Evolutionary conservation across 352 stramenopile genomes (phyloP).

Genomic region (Globisporangium abappressorium): DNA sequence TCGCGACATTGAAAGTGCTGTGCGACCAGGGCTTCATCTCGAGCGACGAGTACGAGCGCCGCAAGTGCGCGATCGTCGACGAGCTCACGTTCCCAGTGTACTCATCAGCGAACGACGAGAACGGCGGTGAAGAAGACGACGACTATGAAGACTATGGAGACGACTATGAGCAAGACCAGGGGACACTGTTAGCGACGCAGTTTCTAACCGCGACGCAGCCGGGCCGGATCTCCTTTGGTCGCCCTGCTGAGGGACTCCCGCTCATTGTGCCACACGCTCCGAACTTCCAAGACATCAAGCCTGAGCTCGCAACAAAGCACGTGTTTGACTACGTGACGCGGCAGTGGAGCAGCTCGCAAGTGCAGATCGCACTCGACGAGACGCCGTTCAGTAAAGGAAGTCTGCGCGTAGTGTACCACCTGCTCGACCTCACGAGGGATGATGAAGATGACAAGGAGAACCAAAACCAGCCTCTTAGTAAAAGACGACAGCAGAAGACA

Average conservation of each 20-base stretch:
- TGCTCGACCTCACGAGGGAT: conserved; percentile 50
- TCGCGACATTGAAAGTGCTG: conserved; percentile 70
- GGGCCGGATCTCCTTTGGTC: conserved; percentile 22
- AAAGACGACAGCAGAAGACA: not conserved
- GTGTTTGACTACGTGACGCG: conserved; percentile 77
- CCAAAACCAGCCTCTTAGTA: not conserved
- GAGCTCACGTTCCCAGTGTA: conserved; percentile 48
- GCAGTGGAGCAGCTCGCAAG: conserved; percentile 65
- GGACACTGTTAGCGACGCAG: conserved; percentile 18
- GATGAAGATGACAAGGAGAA: conserved; percentile 4
- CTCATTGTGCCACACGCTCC: conserved; percentile 75
- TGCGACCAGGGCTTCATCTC: conserved; percentile 81
- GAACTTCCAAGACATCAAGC: conserved; percentile 54
- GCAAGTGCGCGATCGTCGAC: conserved; percentile 74
- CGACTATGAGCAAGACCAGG: not conserved
- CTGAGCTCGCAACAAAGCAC: conserved; percentile 70
- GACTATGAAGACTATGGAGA: conserved; percentile 2
- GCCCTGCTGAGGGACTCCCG: conserved; percentile 47
- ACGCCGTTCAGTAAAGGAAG: conserved; percentile 81
- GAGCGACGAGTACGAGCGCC: conserved; percentile 76
- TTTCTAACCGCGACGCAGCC: conserved; percentile 30
- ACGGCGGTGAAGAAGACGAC: conserved; percentile 13
- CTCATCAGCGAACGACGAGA: not conserved
- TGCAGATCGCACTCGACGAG: conserved; percentile 76
- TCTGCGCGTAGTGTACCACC: conserved; percentile 77